These are phyloP conservation scores for Fomitopsis pinicola DNA, from an alignment of 1,284 basidiomycete genomes.

Conservation along the genomic window DNA sequence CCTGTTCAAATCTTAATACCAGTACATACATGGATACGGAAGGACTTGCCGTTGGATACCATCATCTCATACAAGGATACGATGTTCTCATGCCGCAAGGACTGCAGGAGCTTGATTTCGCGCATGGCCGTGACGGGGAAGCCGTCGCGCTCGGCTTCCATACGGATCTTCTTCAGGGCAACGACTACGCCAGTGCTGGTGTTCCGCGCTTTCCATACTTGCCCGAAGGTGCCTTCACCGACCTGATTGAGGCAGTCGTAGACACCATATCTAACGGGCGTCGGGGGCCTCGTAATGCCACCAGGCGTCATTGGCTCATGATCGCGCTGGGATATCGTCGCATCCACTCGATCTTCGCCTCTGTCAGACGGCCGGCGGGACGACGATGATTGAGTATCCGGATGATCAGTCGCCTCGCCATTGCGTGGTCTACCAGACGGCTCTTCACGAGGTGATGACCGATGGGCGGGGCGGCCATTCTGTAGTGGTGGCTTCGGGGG, in stretches of 20 bases:
- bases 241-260: slow-evolving; percentile 93
- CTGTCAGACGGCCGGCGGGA: not conserved
- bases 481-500: not conserved
- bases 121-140: slow-evolving; percentile 99
- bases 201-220: slow-evolving; percentile 97
- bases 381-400: not conserved
- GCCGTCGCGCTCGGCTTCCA: slow-evolving; percentile 97
- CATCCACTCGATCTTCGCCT: not conserved
- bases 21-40: not conserved
- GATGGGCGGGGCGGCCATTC: not conserved
- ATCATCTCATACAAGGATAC: slow-evolving; percentile 96
- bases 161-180: slow-evolving; percentile 95
- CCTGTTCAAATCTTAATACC: slow-evolving; percentile 41
- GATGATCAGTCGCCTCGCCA: not conserved
- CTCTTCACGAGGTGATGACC: not conserved
- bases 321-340: not conserved
- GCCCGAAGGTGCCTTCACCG: slow-evolving; percentile 98
- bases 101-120: slow-evolving; percentile 97
- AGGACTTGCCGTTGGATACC: slow-evolving; percentile 82
- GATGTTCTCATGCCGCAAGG: slow-evolving; percentile 85
- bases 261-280: slow-evolving; percentile 43
- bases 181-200: slow-evolving; percentile 73
- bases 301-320: not conserved
- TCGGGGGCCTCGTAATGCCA: slow-evolving; percentile 1
- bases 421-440: not conserved